Evolutionary conservation across 176 grass and related monocot species (phyloP).

Genomic region (Oryza officinalis): DNA sequence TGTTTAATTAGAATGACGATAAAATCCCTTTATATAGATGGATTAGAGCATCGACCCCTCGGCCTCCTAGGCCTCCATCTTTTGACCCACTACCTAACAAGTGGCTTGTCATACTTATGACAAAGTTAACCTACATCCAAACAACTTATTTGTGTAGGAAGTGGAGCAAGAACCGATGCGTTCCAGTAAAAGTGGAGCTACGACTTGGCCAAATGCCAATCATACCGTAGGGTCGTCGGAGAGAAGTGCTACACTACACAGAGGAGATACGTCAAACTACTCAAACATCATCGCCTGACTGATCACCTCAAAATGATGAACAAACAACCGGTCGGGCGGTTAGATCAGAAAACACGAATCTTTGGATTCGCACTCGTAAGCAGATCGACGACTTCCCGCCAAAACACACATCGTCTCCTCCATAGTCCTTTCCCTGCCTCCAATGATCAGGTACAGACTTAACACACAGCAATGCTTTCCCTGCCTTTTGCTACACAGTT

Average conservation of each 20-base stretch:
- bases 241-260: not conserved
- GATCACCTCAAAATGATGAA: slow-evolving; percentile 1
- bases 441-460: slow-evolving; percentile 27
- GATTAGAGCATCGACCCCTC: too few relatives aligned
- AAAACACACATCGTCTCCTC: slow-evolving; percentile 21
- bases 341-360: slow-evolving; percentile 10
- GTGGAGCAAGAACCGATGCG: too few relatives aligned
- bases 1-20: too few relatives aligned
- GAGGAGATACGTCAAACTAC: not conserved
- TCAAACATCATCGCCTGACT: not conserved
- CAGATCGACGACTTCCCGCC: slow-evolving; percentile 26
- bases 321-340: slow-evolving; percentile 12
- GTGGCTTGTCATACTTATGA: too few relatives aligned
- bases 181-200: not conserved
- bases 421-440: slow-evolving; percentile 1
- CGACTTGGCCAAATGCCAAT: slow-evolving; percentile 1
- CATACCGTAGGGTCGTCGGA: not conserved
- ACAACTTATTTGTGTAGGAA: too few relatives aligned
- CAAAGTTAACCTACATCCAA: too few relatives aligned
- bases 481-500: not conserved
- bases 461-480: not conserved
- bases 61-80: too few relatives aligned
- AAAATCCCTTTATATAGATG: too few relatives aligned
- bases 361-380: slow-evolving; percentile 25
- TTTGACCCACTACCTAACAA: too few relatives aligned